Percentiles rank a stretch among this genome's conserved stretches.
Conservation (phyloP, 164 flowering plant species). For the Paratinospora sagittata region DNA sequence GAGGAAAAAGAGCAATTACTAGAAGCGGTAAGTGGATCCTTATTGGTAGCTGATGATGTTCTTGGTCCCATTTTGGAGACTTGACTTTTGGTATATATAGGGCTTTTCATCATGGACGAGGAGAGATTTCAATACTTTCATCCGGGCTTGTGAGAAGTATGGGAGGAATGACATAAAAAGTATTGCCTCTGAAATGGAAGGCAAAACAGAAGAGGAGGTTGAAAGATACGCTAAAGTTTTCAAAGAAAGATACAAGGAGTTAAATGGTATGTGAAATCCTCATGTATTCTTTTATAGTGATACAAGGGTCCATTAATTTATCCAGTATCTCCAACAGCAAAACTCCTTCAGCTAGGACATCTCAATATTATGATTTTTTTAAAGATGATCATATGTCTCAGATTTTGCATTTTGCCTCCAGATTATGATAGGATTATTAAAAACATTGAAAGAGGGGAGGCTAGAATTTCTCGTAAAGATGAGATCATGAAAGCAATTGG, state of each 20-base stretch:
- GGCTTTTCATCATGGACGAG: conserved; percentile 96
- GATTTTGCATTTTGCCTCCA: conserved; percentile 20
- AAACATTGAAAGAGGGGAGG: conserved; percentile 96
- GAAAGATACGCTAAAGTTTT: conserved; percentile 92
- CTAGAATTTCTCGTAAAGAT: conserved; percentile 89
- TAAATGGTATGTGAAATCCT: conserved; percentile 54
- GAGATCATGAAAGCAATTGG: conserved; percentile 99
- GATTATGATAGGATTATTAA: conserved; percentile 96
- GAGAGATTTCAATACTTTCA: conserved; percentile 92
- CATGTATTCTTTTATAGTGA: not conserved
- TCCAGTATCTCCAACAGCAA: not conserved
- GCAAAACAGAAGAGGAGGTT: conserved; percentile 90
- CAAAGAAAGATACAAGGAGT: conserved; percentile 89
- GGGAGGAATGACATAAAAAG: conserved; percentile 81
- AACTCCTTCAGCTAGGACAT: not conserved
- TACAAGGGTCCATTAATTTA: not conserved
- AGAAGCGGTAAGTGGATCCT: conserved; percentile 52
- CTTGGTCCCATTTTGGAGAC: not conserved
- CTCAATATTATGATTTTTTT: too few relatives aligned
- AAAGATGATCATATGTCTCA: too few relatives aligned
- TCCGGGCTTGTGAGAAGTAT: conserved; percentile 97
- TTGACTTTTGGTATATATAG: conserved; percentile 28
- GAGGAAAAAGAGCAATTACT: conserved; percentile 86
- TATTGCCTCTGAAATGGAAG: conserved; percentile 94
- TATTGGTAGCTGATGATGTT: not conserved